A percentile compares a stretch with the other conserved stretches of the same genome.
Evolutionary conservation across 75 land plant species (phyloP).

Genomic region (Selaginella tamariscina): DNA sequence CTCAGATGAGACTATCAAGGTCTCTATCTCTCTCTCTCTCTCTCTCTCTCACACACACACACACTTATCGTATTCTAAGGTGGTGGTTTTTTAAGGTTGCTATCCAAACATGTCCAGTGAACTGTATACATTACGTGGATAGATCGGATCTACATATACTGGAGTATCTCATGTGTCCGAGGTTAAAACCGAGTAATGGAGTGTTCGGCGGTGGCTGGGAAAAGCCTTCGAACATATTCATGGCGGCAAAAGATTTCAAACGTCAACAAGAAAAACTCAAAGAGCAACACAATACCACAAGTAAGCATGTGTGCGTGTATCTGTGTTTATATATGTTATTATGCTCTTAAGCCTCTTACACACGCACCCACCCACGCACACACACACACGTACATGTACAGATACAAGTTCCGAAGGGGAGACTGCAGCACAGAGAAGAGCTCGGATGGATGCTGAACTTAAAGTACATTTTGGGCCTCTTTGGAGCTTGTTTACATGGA

Average conservation of each 20-base stretch:
- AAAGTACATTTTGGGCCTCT: slow-evolving; percentile 21
- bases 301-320: too few species aligned
- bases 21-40: too few species aligned
- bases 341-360: too few species aligned
- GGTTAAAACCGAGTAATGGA: slow-evolving; percentile 41
- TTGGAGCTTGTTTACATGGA: slow-evolving; percentile 31
- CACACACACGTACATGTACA: slow-evolving; percentile 13
- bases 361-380: too few species aligned
- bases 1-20: slow-evolving; percentile 35
- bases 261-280: not conserved
- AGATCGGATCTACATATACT: slow-evolving; percentile 41
- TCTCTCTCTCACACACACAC: not conserved
- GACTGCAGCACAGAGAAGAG: slow-evolving; percentile 30
- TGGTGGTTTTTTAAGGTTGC: too few species aligned
- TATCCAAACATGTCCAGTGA: slow-evolving; percentile 56
- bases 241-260: slow-evolving; percentile 48
- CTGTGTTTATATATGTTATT: too few species aligned
- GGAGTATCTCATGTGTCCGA: slow-evolving; percentile 47
- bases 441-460: slow-evolving; percentile 31
- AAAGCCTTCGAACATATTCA: slow-evolving; percentile 45
- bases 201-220: slow-evolving; percentile 64
- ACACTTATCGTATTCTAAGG: not conserved
- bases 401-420: slow-evolving; percentile 11
- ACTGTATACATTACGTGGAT: slow-evolving; percentile 63
- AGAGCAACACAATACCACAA: not conserved